phyloP scores from a whole-genome alignment of 805 yeast genomes.

The Pachysolen tannophilus region DNA sequence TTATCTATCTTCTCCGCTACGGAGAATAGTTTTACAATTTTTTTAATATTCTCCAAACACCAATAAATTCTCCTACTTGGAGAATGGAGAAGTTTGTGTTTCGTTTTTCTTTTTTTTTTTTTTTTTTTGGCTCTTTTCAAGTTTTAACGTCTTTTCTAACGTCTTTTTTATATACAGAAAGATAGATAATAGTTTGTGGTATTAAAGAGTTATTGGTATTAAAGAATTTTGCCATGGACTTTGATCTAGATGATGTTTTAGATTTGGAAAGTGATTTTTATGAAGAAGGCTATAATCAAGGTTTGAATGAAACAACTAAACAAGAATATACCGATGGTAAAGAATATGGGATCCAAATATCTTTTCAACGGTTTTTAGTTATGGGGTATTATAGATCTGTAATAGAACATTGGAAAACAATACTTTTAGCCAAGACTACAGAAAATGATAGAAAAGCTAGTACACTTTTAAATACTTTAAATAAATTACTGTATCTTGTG shows the following conservation, averaged over 20 bases:
- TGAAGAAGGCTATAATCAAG: slow-evolving; percentile 65
- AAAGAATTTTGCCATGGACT: slow-evolving; percentile 24
- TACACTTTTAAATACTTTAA: slow-evolving; percentile 5
- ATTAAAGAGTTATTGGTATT: too few relatives aligned
- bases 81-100: too few relatives aligned
- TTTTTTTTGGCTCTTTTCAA: too few relatives aligned
- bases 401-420: slow-evolving; percentile 29
- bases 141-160: too few relatives aligned
- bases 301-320: slow-evolving; percentile 48
- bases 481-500: not conserved
- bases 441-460: slow-evolving; percentile 7
- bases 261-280: slow-evolving; percentile 58
- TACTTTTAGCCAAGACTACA: slow-evolving; percentile 10
- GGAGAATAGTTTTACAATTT: too few relatives aligned
- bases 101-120: too few relatives aligned
- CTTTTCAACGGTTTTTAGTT: slow-evolving; percentile 60
- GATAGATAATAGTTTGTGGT: too few relatives aligned
- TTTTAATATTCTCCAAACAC: too few relatives aligned
- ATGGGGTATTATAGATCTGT: slow-evolving; percentile 61
- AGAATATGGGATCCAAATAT: slow-evolving; percentile 76
- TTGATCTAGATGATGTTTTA: slow-evolving; percentile 49
- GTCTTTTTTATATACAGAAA: too few relatives aligned
- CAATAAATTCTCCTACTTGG: too few relatives aligned
- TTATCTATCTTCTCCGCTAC: too few relatives aligned
- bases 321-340: slow-evolving; percentile 70